Percentiles rank a stretch among this genome's conserved stretches.
These are phyloP conservation scores for Hyphopichia buzzinii DNA, from an alignment of 1,139 yeast genomes.

Conservation along the genomic window DNA sequence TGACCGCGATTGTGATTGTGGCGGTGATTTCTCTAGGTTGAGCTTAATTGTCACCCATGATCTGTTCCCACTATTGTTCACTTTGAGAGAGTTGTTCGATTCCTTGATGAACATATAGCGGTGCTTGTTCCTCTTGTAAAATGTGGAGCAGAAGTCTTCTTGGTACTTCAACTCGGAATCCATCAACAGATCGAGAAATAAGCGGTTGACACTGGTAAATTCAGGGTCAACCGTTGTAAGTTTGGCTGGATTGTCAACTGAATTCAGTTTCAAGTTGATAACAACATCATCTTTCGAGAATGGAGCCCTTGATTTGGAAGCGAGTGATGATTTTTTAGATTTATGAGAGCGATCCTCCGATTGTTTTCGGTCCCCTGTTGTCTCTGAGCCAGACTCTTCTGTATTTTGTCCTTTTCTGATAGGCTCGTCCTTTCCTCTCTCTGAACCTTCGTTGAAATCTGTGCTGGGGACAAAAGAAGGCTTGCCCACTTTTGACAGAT, in stretches of 20 bases:
- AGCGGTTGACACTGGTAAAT: neutral
- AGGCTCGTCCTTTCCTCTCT: neutral
- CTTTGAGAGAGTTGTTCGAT: slow-evolving; percentile 27
- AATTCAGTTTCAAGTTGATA: neutral
- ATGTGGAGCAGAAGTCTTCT: slow-evolving; percentile 31
- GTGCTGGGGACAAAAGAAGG: slow-evolving; percentile 24
- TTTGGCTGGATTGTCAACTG: neutral
- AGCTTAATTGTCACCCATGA: slow-evolving; percentile 30
- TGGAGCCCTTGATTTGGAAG: neutral
- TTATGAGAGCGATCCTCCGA: neutral
- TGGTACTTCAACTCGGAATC: slow-evolving; percentile 12
- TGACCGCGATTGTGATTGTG: neutral
- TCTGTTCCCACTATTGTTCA: slow-evolving; percentile 24
- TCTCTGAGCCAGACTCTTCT: neutral
- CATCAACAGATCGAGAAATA: slow-evolving; percentile 1
- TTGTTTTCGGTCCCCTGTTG: slow-evolving; percentile 4
- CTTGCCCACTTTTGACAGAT: slow-evolving; percentile 19
- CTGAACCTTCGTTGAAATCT: neutral
- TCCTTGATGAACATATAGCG: slow-evolving; percentile 41
- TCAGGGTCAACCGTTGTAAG: no score
- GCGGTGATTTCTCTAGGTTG: slow-evolving; percentile 7
- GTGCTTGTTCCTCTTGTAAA: slow-evolving; percentile 32
- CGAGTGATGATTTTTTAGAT: neutral
- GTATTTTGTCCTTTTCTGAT: no score
- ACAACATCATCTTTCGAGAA: neutral